Percentiles rank a stretch among this genome's conserved stretches.
phyloP scores from a whole-genome alignment of 1,139 yeast genomes.

The Saccharomycopsis hybrid region DNA sequence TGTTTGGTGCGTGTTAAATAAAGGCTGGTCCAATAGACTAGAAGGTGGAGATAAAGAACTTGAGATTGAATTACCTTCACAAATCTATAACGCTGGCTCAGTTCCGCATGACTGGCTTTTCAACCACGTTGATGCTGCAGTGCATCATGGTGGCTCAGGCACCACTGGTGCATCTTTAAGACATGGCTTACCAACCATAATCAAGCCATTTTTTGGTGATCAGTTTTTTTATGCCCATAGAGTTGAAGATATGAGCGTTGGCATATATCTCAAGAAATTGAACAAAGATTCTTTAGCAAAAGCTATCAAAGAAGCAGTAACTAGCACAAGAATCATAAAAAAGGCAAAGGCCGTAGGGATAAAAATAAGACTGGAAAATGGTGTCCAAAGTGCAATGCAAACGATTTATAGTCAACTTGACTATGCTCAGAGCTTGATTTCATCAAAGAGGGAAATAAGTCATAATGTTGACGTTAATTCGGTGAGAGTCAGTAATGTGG shows the following conservation, averaged over 20 bases:
- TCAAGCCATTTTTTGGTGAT: constrained; percentile 95
- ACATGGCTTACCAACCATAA: constrained; percentile 82
- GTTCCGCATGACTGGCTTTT: constrained; percentile 95
- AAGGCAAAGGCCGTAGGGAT: constrained; percentile 60
- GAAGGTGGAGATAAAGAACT: constrained; percentile 32
- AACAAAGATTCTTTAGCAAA: constrained; percentile 55
- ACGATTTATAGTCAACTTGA: constrained; percentile 72
- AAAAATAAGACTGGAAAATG: constrained; percentile 62
- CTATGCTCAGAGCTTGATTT: constrained; percentile 43
- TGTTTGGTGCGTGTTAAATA: constrained; percentile 79
- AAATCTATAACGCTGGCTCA: constrained; percentile 61
- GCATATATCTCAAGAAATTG: constrained; percentile 62
- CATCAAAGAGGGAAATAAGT: constrained; percentile 1
- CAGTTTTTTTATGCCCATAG: constrained; percentile 87
- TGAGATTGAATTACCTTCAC: constrained; percentile 60
- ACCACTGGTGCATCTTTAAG: constrained; percentile 89
- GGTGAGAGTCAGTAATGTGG: too few relatives aligned
- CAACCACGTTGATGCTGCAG: constrained; percentile 84
- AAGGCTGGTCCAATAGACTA: constrained; percentile 90
- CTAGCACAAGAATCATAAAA: constrained; percentile 57
- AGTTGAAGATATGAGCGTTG: constrained; percentile 88
- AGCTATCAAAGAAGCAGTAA: constrained; percentile 64
- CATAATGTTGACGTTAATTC: not conserved
- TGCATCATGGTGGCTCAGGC: constrained; percentile 97
- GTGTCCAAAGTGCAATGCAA: constrained; percentile 72